Base-by-base conservation (phyloP, 257 asterid genomes). In the Galeopsis tetrahit region DNA sequence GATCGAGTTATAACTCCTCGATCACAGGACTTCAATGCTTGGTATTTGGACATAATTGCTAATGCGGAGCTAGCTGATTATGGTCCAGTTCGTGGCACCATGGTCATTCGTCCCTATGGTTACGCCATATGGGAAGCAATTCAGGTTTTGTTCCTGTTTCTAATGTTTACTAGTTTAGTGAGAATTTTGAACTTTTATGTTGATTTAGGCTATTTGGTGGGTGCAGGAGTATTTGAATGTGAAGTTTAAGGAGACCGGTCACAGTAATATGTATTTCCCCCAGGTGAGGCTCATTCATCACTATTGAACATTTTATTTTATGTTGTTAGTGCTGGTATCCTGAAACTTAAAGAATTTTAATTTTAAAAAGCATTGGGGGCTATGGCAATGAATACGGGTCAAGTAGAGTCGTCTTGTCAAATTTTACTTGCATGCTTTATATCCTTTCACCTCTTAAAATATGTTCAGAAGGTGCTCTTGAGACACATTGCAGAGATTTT, bases 101-200 rank as follows among this genome's bases (percentile, higher is more conserved):
- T 92, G 99, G 99, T 95, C 74, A 95, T 95, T 75, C 91, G 98
- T n/a, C 98, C 99, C 66, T 95, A 95, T 49, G 98, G 98, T 75
- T 92, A 90, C 70, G 97, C 98, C 39, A 95, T 95, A 55, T 95
- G 98, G 99, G 99, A 95, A 84, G 97, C 99, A n/a, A 90, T 92
- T 82, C 99, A 92, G 93, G 99, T 94, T 62, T 58, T 34, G 5
- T 63, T 56, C 9, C 5, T 59, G 57, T 51, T 51, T 57, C 46
- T 13, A 49, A 2, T 72, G 36, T 21, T 17, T 10, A 2, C 39
- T 10, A 13, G n/a, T 56, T 38, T 10, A 9, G 2, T 63, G 17
- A 56, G 63, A 34, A 40, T 43, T 68, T 43, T 44, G 15, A 6
- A 14, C 7, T 14, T 63, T 58, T 10, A 52, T 36, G 67, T 15